Evolutionary conservation across 345 rosid genomes (phyloP).

Genomic region (Brassica incana): DNA sequence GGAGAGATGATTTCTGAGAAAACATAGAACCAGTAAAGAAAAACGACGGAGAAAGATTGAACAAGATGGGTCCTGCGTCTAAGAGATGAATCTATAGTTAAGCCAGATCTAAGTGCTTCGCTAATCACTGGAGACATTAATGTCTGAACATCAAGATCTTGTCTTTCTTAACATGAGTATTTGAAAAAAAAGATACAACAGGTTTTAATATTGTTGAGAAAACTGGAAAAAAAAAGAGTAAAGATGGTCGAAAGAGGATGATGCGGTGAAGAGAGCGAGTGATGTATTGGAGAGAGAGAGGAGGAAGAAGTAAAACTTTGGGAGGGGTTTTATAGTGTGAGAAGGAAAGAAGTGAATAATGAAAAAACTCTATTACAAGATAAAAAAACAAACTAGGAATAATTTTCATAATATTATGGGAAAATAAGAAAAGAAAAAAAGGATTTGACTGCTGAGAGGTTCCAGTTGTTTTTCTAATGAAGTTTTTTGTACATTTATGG

Average conservation of each 20-base stretch:
- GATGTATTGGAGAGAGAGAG: constrained; percentile 22
- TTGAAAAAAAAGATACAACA: not conserved
- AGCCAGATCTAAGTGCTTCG: constrained; percentile 42
- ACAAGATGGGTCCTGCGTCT: constrained; percentile 95
- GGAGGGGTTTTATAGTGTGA: constrained; percentile 26
- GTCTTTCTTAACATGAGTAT: constrained; percentile 21
- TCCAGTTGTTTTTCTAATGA: constrained; percentile 32
- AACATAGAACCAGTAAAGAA: constrained; percentile 94
- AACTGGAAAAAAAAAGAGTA: not conserved
- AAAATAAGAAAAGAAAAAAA: not conserved
- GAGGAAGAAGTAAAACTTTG: constrained; percentile 33
- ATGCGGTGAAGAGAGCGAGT: not conserved
- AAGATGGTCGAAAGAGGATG: not conserved
- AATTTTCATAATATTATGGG: not conserved
- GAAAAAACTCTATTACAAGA: not conserved
- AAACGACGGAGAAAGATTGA: constrained; percentile 97
- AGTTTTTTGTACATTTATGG: constrained; percentile 11
- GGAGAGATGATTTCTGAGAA: constrained; percentile 59
- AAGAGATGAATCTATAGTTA: constrained; percentile 59
- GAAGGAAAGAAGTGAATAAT: not conserved
- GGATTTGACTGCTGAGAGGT: constrained; percentile 7
- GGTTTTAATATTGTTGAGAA: not conserved
- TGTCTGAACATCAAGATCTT: constrained; percentile 41
- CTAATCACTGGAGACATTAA: constrained; percentile 47
- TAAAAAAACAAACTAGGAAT: not conserved